Percentiles rank a stretch among this genome's conserved stretches.
Evolutionary conservation across 75 land plant species (phyloP).

Genomic region (Larix kaempferi): DNA sequence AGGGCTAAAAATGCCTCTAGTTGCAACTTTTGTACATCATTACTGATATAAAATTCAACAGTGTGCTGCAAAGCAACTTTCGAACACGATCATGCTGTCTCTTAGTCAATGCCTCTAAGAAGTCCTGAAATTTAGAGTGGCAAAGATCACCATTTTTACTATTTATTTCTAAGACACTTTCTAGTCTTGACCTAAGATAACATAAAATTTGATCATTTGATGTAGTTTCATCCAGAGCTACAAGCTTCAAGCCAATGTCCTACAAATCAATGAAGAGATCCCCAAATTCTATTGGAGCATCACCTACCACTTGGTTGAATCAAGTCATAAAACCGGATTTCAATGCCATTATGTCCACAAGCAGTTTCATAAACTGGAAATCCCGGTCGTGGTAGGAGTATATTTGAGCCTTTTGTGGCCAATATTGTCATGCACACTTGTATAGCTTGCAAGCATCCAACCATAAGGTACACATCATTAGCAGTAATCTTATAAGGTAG

Average conservation of each 20-base stretch:
- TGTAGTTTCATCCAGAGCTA: not conserved
- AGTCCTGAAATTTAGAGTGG: constrained; percentile 22
- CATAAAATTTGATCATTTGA: constrained; percentile 5
- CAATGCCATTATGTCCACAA: constrained; percentile 26
- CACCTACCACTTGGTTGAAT: constrained; percentile 4
- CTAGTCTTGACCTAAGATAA: constrained; percentile 6
- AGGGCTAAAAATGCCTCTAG: constrained; percentile 14
- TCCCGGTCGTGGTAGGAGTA: constrained; percentile 41
- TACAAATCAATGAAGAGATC: not conserved
- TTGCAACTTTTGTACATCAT: constrained; percentile 28
- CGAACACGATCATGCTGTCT: constrained; percentile 17
- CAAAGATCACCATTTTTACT: constrained; percentile 17
- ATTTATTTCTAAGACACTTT: constrained; percentile 7
- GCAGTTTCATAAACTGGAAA: constrained; percentile 41
- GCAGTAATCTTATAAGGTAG: constrained; percentile 18
- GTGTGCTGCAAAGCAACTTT: constrained; percentile 21
- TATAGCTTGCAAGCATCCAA: constrained; percentile 44
- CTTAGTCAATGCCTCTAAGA: constrained; percentile 20
- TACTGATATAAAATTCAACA: constrained; percentile 13
- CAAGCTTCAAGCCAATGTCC: constrained; percentile 7
- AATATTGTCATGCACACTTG: constrained; percentile 30
- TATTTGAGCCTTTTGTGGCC: constrained; percentile 25
- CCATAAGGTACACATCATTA: constrained; percentile 30
- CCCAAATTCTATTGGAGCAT: not conserved
- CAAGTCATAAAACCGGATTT: constrained; percentile 28